A percentile compares a stretch with the other conserved stretches of the same genome.
phyloP scores from a whole-genome alignment of 345 rosid genomes.

The Salix exigua region DNA sequence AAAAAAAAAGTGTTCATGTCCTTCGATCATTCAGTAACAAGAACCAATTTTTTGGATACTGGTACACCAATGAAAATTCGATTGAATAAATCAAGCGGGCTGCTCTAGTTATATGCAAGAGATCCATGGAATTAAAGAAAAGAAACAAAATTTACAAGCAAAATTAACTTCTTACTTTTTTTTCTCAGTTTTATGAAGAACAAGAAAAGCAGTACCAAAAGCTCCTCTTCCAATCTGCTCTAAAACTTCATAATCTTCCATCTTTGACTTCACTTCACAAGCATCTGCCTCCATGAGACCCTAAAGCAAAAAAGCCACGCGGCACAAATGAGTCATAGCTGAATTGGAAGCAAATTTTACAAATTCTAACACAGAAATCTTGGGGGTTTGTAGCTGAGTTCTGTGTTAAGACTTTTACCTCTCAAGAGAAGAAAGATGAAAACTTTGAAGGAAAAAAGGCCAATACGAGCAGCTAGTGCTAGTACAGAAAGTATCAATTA shows the following conservation, averaged over 20 bases:
- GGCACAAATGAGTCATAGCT: neutral
- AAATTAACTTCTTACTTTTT: conserved; percentile 47
- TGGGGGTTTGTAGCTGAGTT: neutral
- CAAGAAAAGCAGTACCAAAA: conserved; percentile 78
- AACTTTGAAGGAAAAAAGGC: neutral
- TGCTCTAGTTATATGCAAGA: neutral
- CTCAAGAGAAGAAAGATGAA: neutral
- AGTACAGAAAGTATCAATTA: neutral
- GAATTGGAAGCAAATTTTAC: neutral
- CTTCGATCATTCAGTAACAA: conserved; percentile 9
- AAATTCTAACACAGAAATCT: neutral
- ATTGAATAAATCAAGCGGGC: neutral
- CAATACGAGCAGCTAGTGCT: neutral
- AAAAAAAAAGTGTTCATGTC: conserved; percentile 1
- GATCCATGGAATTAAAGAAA: conserved; percentile 3
- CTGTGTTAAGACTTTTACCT: neutral
- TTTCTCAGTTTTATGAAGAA: conserved; percentile 66
- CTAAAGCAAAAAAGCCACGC: conserved; percentile 15
- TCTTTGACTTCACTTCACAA: conserved; percentile 53
- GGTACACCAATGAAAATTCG: neutral
- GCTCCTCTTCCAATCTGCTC: conserved; percentile 90
- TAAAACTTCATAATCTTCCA: conserved; percentile 70
- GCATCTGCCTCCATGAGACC: conserved; percentile 48
- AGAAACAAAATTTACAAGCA: neutral
- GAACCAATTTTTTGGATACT: neutral